Percentiles rank a stretch among this genome's conserved stretches.
Conservation (phyloP, 352 stramenopile genomes). For the Aphanomyces euteiches region DNA sequence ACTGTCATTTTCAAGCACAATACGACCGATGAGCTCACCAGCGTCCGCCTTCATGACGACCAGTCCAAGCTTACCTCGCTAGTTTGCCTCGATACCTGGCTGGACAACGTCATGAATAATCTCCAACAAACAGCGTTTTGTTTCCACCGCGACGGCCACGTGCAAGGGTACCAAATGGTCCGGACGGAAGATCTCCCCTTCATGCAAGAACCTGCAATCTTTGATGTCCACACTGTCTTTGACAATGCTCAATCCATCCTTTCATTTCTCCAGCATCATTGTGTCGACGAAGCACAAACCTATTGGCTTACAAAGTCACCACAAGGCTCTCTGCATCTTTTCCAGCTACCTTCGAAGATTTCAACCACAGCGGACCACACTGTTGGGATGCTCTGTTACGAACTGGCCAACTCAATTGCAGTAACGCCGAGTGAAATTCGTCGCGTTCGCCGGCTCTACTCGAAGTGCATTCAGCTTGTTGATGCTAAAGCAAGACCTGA, state of each 20-base stretch:
- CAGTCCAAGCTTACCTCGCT: slow-evolving; percentile 9
- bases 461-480: slow-evolving; percentile 14
- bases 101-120: slow-evolving; percentile 28
- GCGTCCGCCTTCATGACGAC: slow-evolving; percentile 12
- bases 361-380: slow-evolving; percentile 22
- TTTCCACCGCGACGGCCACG: slow-evolving; percentile 2
- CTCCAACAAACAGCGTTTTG: slow-evolving; percentile 22
- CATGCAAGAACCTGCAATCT: neutral
- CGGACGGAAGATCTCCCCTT: slow-evolving; percentile 28
- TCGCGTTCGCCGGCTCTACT: slow-evolving; percentile 10
- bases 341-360: slow-evolving; percentile 19
- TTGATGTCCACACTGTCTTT: slow-evolving; percentile 50
- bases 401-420: slow-evolving; percentile 21
- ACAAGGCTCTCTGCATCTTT: slow-evolving; percentile 1
- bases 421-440: neutral
- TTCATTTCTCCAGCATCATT: slow-evolving; percentile 25
- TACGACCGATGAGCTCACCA: neutral
- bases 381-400: slow-evolving; percentile 23
- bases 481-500: neutral
- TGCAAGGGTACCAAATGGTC: slow-evolving; percentile 22
- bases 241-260: slow-evolving; percentile 54
- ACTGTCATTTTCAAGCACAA: slow-evolving; percentile 28
- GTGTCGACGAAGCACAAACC: slow-evolving; percentile 23
- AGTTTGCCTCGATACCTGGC: slow-evolving; percentile 21
- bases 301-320: slow-evolving; percentile 27